Conservation (phyloP, 169 alveolate species). For the Plasmodium sp. region DNA sequence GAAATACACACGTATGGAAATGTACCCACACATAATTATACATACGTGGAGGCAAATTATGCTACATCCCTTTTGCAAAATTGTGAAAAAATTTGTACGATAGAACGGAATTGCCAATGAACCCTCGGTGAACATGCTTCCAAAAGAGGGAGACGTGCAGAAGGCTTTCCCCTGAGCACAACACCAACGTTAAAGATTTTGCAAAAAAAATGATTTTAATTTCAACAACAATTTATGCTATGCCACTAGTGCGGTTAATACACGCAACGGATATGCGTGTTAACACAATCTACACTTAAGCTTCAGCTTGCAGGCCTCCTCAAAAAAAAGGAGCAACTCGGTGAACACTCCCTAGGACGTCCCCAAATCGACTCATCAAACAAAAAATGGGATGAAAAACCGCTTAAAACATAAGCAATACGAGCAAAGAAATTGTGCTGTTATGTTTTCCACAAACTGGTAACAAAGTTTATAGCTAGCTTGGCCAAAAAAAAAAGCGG, state of each 20-base stretch:
- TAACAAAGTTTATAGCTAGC: neutral
- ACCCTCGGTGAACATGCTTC: neutral
- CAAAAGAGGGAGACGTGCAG: neutral
- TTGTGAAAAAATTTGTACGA: neutral
- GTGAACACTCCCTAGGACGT: neutral
- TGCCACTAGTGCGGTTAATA: neutral
- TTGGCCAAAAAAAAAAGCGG: neutral
- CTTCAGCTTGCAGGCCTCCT: neutral
- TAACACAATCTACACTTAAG: neutral
- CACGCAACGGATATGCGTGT: neutral
- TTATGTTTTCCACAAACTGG: neutral
- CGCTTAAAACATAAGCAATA: neutral
- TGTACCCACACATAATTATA: neutral
- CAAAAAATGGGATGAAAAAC: neutral
- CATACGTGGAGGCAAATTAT: neutral
- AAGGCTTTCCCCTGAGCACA: neutral
- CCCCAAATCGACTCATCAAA: neutral
- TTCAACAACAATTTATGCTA: neutral
- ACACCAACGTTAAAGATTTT: neutral
- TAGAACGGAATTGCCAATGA: neutral
- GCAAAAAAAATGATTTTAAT: neutral
- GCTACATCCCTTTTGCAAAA: neutral
- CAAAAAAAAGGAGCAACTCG: neutral
- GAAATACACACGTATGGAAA: neutral
- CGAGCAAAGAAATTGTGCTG: neutral